A percentile compares a stretch with the other conserved stretches of the same genome.
Evolutionary conservation across 805 yeast genomes (phyloP).

Genomic region (Candida caryicola): DNA sequence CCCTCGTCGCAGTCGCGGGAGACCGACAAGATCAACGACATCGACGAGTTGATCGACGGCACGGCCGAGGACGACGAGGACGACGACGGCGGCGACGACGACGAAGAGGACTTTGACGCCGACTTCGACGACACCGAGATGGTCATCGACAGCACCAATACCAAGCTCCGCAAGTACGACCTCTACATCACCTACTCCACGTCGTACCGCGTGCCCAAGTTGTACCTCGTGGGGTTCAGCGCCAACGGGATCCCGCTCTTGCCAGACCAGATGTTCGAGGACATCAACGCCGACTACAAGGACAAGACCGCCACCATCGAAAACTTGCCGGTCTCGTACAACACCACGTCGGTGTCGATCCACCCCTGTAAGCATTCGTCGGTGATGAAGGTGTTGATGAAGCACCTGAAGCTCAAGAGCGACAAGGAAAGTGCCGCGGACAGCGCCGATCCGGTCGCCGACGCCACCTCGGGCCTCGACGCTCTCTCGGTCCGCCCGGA

Average conservation of each 20-base stretch:
- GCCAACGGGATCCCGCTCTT: conserved; percentile 80
- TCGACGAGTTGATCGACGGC: conserved; percentile 46
- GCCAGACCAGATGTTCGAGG: conserved; percentile 92
- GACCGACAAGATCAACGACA: conserved; percentile 35
- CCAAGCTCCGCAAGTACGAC: conserved; percentile 70
- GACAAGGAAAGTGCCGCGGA: conserved; percentile 19
- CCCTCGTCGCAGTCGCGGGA: conserved; percentile 1
- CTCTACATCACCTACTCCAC: conserved; percentile 90
- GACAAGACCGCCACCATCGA: conserved; percentile 97
- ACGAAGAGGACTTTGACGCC: conserved; percentile 32
- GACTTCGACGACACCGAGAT: conserved; percentile 30
- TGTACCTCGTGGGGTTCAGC: conserved; percentile 86
- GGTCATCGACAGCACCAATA: conserved; percentile 23
- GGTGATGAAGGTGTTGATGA: conserved; percentile 88
- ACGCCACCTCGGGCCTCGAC: conserved; percentile 2
- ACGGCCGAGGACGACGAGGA: conserved; percentile 34
- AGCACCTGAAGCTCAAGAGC: conserved; percentile 53
- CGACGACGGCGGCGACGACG: conserved; percentile 31
- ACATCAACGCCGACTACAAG: conserved; percentile 85
- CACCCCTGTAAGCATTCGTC: conserved; percentile 96
- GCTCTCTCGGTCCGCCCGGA: conserved; percentile 32
- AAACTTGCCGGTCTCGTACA: conserved; percentile 76
- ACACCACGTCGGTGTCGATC: conserved; percentile 78
- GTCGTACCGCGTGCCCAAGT: conserved; percentile 91
- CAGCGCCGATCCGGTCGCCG: conserved; percentile 1